Base-by-base conservation (phyloP, 768 basidiomycete species). In the Tylopilus vinaceipallidus region DNA sequence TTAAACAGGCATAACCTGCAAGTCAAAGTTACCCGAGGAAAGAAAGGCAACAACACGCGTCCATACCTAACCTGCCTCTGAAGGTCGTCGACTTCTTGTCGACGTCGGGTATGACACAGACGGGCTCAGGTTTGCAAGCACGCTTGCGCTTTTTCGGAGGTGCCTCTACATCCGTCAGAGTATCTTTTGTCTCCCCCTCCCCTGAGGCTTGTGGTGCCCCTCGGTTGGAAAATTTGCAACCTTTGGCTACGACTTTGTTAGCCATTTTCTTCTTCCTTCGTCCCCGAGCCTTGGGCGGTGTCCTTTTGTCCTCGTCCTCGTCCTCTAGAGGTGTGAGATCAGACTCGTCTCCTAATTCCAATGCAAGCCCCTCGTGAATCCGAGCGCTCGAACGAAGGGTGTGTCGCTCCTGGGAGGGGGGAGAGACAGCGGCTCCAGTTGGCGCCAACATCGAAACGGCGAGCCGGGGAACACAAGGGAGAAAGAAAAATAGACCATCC, bases 1-100 rank as follows among this genome's bases (percentile, higher is more conserved):
- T 94, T 42, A 94, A 65, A 61, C 91, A 94, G 3, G 91, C 91
- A 63, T 93, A 87, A 2, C 84, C 83, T 76, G 60, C 42, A 7
- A 54, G n/a, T n/a, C n/a, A 27, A 16, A 27, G 49, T 50, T 53
- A 19, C 51, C 19, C 14, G 26, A 47, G 41, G 44, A 37, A 27
- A 29, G 10, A 22, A 39, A 12, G 20, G 9, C 16, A 35, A n/a
- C n/a, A n/a, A 30, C 6, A 11, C 4, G 6, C 5, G 17, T 12
- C 59, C 64, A 41, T 64, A 75, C 80, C 82, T 30, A 83, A 67
- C 47, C 79, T 73, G 52, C 89, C 90, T 63, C 73, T 80, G 65
- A 89, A 94, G 3, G 80, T 80, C 1, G 88, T 88, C 29, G 70
- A 66, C 65, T 81, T 86, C 57, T 65, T 73, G 64, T 83, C 77